phyloP scores from a whole-genome alignment of 2,329 filamentous ascomycete species.

The Fusarium humuli region DNA sequence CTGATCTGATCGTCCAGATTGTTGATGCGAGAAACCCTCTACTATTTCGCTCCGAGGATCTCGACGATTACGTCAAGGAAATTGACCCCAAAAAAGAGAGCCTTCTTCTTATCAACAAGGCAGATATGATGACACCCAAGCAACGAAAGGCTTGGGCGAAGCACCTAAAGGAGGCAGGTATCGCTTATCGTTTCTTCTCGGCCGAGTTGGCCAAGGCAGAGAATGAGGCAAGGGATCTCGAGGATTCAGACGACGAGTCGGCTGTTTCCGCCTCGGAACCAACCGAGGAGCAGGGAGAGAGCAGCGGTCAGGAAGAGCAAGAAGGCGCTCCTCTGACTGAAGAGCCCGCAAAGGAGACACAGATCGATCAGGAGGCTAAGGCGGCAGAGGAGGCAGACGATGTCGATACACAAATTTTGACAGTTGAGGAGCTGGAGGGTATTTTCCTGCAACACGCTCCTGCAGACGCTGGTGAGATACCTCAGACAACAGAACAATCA shows the following conservation, averaged over 20 bases:
- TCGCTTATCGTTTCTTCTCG: slow-evolving; percentile 97
- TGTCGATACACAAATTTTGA: slow-evolving; percentile 82
- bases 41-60: slow-evolving; percentile 91
- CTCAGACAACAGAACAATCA: background rate
- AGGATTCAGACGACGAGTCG: slow-evolving; percentile 58
- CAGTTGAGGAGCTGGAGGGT: slow-evolving; percentile 90
- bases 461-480: slow-evolving; percentile 61
- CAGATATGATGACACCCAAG: slow-evolving; percentile 94
- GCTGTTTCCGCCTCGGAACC: slow-evolving; percentile 41
- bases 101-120: slow-evolving; percentile 94
- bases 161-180: slow-evolving; percentile 82
- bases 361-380: slow-evolving; percentile 35
- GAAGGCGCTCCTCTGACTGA: slow-evolving; percentile 45
- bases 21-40: slow-evolving; percentile 96
- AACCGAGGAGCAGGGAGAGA: slow-evolving; percentile 46
- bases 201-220: slow-evolving; percentile 90
- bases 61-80: slow-evolving; percentile 94
- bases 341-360: slow-evolving; percentile 47
- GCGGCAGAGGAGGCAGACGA: slow-evolving; percentile 51
- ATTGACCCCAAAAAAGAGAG: slow-evolving; percentile 91
- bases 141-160: slow-evolving; percentile 88
- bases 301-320: slow-evolving; percentile 41
- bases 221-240: slow-evolving; percentile 76
- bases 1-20: slow-evolving; percentile 96
- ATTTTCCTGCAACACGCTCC: slow-evolving; percentile 83